Percentiles rank a stretch among this genome's conserved stretches.
phyloP scores from a whole-genome alignment of 371 early-diverging fungal species.

The Syncephalastrum monosporum region DNA sequence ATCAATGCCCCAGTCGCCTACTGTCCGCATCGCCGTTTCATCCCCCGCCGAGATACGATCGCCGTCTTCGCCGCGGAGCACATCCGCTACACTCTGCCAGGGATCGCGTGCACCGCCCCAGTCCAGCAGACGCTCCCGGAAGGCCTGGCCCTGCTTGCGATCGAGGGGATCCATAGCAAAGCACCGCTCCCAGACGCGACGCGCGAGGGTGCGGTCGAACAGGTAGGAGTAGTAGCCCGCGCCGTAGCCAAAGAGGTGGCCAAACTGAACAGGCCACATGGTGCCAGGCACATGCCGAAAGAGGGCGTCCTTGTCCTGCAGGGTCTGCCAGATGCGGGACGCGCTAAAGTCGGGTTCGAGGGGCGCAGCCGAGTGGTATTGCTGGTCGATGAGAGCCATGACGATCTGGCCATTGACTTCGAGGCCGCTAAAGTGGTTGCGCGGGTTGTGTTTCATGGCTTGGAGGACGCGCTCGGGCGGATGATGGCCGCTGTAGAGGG shows the following conservation, averaged over 20 bases:
- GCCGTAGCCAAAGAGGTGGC: conserved; percentile 90
- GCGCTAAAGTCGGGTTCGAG: conserved; percentile 46
- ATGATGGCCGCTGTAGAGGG: conserved; percentile 69
- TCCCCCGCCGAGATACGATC: conserved; percentile 62
- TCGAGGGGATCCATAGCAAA: conserved; percentile 64
- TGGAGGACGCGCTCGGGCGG: conserved; percentile 44
- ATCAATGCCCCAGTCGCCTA: conserved; percentile 74
- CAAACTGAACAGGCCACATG: conserved; percentile 90
- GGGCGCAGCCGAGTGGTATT: conserved; percentile 55
- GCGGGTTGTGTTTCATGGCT: conserved; percentile 25
- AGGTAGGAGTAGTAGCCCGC: conserved; percentile 93
- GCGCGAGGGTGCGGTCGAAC: conserved; percentile 83
- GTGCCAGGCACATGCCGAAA: conserved; percentile 70
- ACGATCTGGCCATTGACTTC: conserved; percentile 88
- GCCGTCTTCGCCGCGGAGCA: conserved; percentile 61
- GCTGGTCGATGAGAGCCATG: conserved; percentile 87
- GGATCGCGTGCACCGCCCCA: conserved; percentile 97
- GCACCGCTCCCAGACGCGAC: conserved; percentile 69
- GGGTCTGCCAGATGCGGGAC: conserved; percentile 46
- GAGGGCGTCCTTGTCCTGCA: conserved; percentile 58
- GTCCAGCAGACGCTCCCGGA: conserved; percentile 73
- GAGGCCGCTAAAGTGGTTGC: conserved; percentile 60
- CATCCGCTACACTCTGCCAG: conserved; percentile 74
- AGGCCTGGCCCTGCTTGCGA: conserved; percentile 56
- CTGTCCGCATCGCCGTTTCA: conserved; percentile 68